These are phyloP conservation scores for Penicillium lagena DNA, from an alignment of 495 filamentous ascomycete species.

Conservation along the genomic window DNA sequence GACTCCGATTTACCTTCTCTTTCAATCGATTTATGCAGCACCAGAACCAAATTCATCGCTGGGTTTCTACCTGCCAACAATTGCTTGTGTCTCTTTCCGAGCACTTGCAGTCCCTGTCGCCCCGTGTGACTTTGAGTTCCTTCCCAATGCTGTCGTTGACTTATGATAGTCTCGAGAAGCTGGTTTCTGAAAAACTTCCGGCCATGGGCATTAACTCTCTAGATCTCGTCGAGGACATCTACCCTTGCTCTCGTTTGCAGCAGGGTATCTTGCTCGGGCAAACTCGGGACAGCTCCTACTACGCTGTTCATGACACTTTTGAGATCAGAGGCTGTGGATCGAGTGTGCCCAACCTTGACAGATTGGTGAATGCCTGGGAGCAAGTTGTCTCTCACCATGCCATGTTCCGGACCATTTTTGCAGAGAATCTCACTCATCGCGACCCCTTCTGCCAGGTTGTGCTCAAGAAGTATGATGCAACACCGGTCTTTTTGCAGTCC, in stretches of 20 bases:
- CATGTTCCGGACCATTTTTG: slow-evolving; percentile 47
- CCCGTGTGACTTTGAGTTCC: slow-evolving; percentile 52
- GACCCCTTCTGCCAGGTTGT: slow-evolving; percentile 47
- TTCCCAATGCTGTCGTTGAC: slow-evolving; percentile 58
- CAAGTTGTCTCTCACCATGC: slow-evolving; percentile 42
- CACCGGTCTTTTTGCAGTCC: slow-evolving; percentile 30
- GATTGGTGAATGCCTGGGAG: slow-evolving; percentile 41
- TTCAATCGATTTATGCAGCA: slow-evolving; percentile 57
- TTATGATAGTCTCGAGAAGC: slow-evolving; percentile 46
- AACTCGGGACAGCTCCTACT: slow-evolving; percentile 48
- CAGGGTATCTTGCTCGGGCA: slow-evolving; percentile 60
- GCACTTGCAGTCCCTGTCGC: slow-evolving; percentile 39
- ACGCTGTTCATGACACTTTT: slow-evolving; percentile 56
- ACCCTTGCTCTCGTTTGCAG: slow-evolving; percentile 63
- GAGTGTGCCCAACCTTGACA: slow-evolving; percentile 23
- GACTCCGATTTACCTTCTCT: slow-evolving; percentile 56
- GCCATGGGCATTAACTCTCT: slow-evolving; percentile 38
- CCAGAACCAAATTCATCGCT: slow-evolving; percentile 47
- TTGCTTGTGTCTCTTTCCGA: slow-evolving; percentile 45
- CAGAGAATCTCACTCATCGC: slow-evolving; percentile 36
- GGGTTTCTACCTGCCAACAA: slow-evolving; percentile 54
- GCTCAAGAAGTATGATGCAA: slow-evolving; percentile 29
- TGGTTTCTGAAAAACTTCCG: slow-evolving; percentile 39
- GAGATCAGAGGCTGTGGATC: slow-evolving; percentile 37
- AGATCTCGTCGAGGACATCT: slow-evolving; percentile 51